Conservation (phyloP, 1,284 basidiomycete genomes). For the Cutaneotrichosporon sp. region DNA sequence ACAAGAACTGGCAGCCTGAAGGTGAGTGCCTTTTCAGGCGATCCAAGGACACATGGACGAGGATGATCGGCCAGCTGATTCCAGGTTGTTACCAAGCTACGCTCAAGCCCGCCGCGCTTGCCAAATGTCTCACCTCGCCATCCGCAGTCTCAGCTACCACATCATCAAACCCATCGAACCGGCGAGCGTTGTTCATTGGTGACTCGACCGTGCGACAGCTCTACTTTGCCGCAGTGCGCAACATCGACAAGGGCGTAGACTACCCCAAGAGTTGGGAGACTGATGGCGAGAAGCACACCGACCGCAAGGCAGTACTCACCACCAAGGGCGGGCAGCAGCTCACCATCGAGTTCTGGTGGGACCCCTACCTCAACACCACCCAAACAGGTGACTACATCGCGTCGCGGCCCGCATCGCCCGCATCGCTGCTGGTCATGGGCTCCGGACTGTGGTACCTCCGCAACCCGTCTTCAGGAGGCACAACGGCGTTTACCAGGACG, state of each 20-base stretch:
- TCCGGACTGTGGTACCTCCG: slow-evolving; percentile 85
- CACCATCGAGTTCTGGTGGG: slow-evolving; percentile 69
- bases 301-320: slow-evolving; percentile 54
- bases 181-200: slow-evolving; percentile 70
- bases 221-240: slow-evolving; percentile 69
- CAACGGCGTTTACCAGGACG: slow-evolving; percentile 71
- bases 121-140: slow-evolving; percentile 32
- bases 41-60: no score
- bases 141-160: slow-evolving; percentile 17
- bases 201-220: slow-evolving; percentile 77
- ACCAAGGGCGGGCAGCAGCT: slow-evolving; percentile 40
- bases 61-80: slow-evolving; percentile 8
- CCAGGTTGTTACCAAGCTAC: slow-evolving; percentile 37
- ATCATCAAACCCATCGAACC: slow-evolving; percentile 17
- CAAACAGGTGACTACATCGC: slow-evolving; percentile 55
- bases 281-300: slow-evolving; percentile 64
- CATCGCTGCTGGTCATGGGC: slow-evolving; percentile 73
- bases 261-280: slow-evolving; percentile 36
- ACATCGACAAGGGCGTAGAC: slow-evolving; percentile 38
- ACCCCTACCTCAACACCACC: slow-evolving; percentile 68
- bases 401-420: slow-evolving; percentile 37
- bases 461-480: slow-evolving; percentile 68
- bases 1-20: slow-evolving; percentile 78
- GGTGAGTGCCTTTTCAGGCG: slow-evolving; percentile 57
- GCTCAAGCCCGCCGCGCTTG: slow-evolving; percentile 24